Evolutionary conservation across 2,329 filamentous ascomycete species (phyloP), one percentile per base, ranked within the genome.

Genomic region (Aspergillus sp.): DNA sequence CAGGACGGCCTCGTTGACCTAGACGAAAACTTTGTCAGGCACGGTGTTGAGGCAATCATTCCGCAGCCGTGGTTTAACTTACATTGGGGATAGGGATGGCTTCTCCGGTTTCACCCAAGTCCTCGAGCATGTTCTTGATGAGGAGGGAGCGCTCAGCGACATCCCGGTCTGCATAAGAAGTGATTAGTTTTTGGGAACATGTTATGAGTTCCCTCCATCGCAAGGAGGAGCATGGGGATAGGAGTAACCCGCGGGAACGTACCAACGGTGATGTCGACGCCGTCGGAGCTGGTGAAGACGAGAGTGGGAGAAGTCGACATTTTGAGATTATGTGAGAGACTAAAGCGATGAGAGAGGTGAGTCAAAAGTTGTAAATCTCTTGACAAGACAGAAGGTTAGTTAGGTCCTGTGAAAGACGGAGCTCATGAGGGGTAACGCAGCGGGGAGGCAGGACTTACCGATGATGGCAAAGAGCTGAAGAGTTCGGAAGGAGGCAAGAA

Each of bases 41-140:
- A 29, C 45, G 29, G 40, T 21, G 17, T 3, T 14, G 14, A n/a
- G 17, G n/a, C 13, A 40, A n/a, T 14, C n/a, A 7, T 19, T 7
- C 7, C 13, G 6, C 36, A 19, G 10, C 13, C 10, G 40, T 14
- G 13, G 40, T 14, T 5, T 2, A 19, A 61, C 69, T 58, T 45
- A 74, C 74, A 43, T 75, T 75, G 7, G 94, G 93, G 49, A 99
- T 93, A 2, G 88, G 82, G 69, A 92, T 86, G 19, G 78, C 76
- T 69, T 63, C 82, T 74, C 61, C 70, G 52, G 72, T 64, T 20
- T 88, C 86, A 61, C 91, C 91, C 45, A 97, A 78, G 78, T 99
- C 94, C 70, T 96, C 92, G 43, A 99, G 83, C 88, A 99, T 88
- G 81, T 97, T 96, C 85, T 96, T 97, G 80, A 99, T 95, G 49